Evolutionary conservation across 2,329 filamentous ascomycete species (phyloP).

Genomic region (Xylaria multiplex): DNA sequence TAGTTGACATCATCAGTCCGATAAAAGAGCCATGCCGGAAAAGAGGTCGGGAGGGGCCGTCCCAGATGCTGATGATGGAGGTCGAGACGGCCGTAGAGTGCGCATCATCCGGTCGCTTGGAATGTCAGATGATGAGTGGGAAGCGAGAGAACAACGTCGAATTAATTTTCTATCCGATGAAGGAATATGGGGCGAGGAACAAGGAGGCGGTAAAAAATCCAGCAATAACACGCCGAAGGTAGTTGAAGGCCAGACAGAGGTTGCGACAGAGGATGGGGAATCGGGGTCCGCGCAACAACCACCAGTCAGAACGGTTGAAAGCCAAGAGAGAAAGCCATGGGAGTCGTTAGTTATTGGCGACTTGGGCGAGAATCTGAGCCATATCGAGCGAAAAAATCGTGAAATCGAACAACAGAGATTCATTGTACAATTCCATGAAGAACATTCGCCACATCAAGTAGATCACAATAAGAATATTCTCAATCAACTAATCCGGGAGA

Average conservation of each 20-base stretch:
- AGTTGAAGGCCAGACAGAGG: conserved; percentile 15
- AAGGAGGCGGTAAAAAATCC: conserved; percentile 14
- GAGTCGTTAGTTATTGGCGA: conserved; percentile 51
- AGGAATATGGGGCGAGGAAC: conserved; percentile 9
- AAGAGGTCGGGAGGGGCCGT: conserved; percentile 1
- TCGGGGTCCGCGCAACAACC: conserved; percentile 3
- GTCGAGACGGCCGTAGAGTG: conserved; percentile 2
- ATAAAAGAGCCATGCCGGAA: conserved; percentile 24
- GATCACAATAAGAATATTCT: conserved; percentile 42
- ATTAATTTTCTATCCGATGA: conserved; percentile 27
- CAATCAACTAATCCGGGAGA: conserved; percentile 42
- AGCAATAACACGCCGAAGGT: conserved; percentile 12
- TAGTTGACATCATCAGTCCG: not conserved
- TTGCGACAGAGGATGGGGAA: not conserved
- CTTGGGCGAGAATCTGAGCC: conserved; percentile 52
- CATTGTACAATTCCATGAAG: conserved; percentile 45
- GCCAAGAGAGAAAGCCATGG: conserved; percentile 42
- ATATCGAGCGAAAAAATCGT: conserved; percentile 51
- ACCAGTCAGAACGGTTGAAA: not conserved
- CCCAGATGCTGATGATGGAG: conserved; percentile 5
- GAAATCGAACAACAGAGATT: conserved; percentile 52
- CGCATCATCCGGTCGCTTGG: conserved; percentile 33
- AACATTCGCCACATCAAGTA: conserved; percentile 42
- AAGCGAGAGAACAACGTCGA: conserved; percentile 37
- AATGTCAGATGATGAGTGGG: conserved; percentile 42